Evolutionary conservation across 805 yeast genomes (phyloP).

Genomic region (Cyberlindnera maclurae): DNA sequence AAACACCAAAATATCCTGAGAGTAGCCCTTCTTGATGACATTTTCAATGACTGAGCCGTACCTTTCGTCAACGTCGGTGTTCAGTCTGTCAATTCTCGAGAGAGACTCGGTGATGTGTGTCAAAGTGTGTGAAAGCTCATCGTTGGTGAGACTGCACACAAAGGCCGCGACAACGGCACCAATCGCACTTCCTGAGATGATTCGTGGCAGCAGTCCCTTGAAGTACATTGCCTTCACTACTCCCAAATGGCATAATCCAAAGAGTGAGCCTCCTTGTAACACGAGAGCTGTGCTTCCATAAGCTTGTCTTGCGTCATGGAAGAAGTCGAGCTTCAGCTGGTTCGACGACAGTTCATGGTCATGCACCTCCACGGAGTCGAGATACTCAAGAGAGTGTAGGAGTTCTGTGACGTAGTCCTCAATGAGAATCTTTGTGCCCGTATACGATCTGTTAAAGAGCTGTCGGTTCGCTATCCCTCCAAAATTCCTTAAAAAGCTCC

Average conservation of each 20-base stretch:
- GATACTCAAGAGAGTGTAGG: slow-evolving; percentile 53
- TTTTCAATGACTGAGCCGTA: slow-evolving; percentile 69
- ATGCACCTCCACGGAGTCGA: slow-evolving; percentile 32
- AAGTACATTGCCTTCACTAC: slow-evolving; percentile 78
- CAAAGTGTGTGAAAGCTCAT: slow-evolving; percentile 46
- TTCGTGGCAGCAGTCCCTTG: slow-evolving; percentile 71
- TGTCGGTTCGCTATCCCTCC: slow-evolving; percentile 82
- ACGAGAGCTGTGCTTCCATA: slow-evolving; percentile 87
- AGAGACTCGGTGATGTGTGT: slow-evolving; percentile 33
- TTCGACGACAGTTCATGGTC: slow-evolving; percentile 28
- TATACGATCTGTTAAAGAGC: slow-evolving; percentile 71
- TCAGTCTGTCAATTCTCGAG: slow-evolving; percentile 34
- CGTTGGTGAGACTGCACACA: slow-evolving; percentile 66
- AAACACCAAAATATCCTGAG: slow-evolving; percentile 77
- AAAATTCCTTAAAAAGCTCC: slow-evolving; percentile 82
- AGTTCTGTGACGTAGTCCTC: slow-evolving; percentile 84
- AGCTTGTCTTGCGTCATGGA: slow-evolving; percentile 79
- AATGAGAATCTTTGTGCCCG: slow-evolving; percentile 84
- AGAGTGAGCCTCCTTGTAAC: slow-evolving; percentile 90
- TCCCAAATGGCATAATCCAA: slow-evolving; percentile 91
- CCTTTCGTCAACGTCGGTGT: slow-evolving; percentile 49
- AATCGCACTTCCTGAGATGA: slow-evolving; percentile 86
- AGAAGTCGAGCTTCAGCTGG: slow-evolving; percentile 65
- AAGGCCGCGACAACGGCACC: slow-evolving; percentile 91
- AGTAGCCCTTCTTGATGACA: slow-evolving; percentile 71